Evolutionary conservation across 1,284 basidiomycete species (phyloP).

Genomic region (Heterobasidion occidentale): DNA sequence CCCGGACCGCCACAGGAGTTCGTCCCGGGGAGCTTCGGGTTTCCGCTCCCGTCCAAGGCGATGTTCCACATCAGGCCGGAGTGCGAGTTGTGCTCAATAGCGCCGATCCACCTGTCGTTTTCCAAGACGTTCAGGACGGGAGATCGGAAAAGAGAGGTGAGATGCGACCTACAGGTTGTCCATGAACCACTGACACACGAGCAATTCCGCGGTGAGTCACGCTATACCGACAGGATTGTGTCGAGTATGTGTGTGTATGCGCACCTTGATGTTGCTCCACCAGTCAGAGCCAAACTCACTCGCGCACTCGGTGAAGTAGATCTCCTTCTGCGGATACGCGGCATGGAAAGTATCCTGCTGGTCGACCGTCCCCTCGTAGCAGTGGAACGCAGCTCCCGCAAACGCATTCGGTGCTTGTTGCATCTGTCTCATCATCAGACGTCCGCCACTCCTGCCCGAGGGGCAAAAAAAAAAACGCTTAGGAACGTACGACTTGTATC

Average conservation of each 20-base stretch:
- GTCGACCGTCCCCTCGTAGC: conserved; percentile 33
- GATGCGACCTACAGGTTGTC: conserved; percentile 49
- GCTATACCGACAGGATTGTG: too few species aligned
- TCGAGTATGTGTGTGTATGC: background rate
- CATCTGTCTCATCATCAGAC: conserved; percentile 19
- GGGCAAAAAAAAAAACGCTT: background rate
- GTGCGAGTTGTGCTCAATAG: conserved; percentile 36
- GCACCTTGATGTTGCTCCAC: conserved; percentile 73
- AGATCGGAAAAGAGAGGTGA: background rate
- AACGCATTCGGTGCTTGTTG: conserved; percentile 36
- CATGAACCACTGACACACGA: conserved; percentile 55
- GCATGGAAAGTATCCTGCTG: conserved; percentile 37
- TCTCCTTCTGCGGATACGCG: conserved; percentile 37
- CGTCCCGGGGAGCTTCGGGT: conserved; percentile 57
- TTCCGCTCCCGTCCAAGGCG: conserved; percentile 52
- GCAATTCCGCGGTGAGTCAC: conserved; percentile 4
- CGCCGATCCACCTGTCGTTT: conserved; percentile 30
- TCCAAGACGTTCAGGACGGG: background rate
- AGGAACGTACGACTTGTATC: conserved; percentile 30
- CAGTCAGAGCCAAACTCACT: conserved; percentile 55
- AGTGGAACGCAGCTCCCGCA: conserved; percentile 43
- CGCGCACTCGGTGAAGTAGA: conserved; percentile 46
- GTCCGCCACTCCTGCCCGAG: background rate
- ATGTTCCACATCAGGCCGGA: conserved; percentile 69
- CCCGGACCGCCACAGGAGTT: conserved; percentile 51